Evolutionary conservation across 1,284 basidiomycete genomes (phyloP), one percentile per base, ranked within the genome.

Genomic region (Austropuccinia psidii): DNA sequence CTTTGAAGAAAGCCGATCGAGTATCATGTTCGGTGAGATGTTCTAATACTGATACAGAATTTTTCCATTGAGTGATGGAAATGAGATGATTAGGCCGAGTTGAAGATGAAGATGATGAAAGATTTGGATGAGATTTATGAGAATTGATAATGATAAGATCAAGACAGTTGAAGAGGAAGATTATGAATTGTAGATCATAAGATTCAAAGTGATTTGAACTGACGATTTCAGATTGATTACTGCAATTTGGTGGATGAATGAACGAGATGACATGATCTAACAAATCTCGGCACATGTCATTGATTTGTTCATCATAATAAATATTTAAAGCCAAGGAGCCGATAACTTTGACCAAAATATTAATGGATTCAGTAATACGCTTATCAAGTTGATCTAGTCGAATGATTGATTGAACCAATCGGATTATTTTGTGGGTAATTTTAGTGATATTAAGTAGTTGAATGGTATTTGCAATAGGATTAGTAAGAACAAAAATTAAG

Each of bases 401-500:
- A 24, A 52, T 33, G 6, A 50, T 50, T 5, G 49, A 66, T 7
- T 52, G 47, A 31, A 66, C 4, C 64, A 66, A 27, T 1, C 64
- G 64, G 5, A 66, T 13, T n/a, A 66, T 47, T 49, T 50, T 45
- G 33, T 66, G 64, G 2, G 41, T 11, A 27, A 66, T 52, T 24
- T 52, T 66, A 21, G 54, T 45, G n/a, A 35, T 66, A 24, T 66
- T 66, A 21, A 66, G 64, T 24, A 66, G 17, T 27, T 66, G 47
- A 17, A 66, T 66, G 7, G 47, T 24, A 24, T 13, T 13, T 5
- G 47, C 33, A 9, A 66, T 19, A 15, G 64, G 64, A 27, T 66
- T 49, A 21, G 2, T 39, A 0, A 66, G n/a, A 45, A 66, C 54
- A 5, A 49, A n/a, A 4, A 24, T 52, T 27, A 66, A 27, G n/a